These are phyloP conservation scores for Mychonastes homosphaera DNA, from an alignment of 139 green algal genomes.

Conservation along the genomic window DNA sequence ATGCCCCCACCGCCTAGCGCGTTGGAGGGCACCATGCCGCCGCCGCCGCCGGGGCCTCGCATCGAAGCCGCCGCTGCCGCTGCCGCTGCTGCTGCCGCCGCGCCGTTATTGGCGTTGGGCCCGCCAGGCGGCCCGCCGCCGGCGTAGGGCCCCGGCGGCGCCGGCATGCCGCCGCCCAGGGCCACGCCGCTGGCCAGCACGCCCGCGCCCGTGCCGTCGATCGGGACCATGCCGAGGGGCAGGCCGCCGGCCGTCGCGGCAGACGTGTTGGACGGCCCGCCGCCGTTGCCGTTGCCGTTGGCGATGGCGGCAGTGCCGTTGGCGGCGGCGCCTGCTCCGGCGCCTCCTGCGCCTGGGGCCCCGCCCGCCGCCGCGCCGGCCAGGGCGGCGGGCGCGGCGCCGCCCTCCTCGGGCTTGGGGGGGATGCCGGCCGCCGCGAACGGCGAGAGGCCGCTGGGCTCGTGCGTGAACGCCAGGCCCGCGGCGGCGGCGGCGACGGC, in stretches of 20 bases:
- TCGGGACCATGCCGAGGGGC: slow-evolving; percentile 12
- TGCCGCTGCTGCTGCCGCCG: not conserved
- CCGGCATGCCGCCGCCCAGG: not conserved
- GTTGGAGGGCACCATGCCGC: not conserved
- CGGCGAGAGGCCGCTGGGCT: no score
- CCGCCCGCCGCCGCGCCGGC: not conserved
- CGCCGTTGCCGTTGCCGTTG: not conserved
- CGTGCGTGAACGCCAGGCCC: no score
- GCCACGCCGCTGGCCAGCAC: not conserved
- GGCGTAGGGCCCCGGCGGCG: not conserved
- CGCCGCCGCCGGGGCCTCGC: slow-evolving; percentile 1
- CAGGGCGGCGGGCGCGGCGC: not conserved
- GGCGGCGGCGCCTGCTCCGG: not conserved
- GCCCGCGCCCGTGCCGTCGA: slow-evolving; percentile 1
- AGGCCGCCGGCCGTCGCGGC: no score
- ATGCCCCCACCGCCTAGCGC: slow-evolving; percentile 1
- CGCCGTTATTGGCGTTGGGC: not conserved
- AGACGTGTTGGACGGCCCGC: no score
- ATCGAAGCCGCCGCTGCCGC: slow-evolving; percentile 2
- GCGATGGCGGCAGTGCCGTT: not conserved
- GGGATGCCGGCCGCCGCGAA: slow-evolving; percentile 7
- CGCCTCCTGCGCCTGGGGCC: not conserved
- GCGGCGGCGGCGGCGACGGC: no score
- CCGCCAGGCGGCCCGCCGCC: not conserved
- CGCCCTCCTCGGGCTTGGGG: slow-evolving; percentile 7